Base-by-base conservation (phyloP, 306 rosid genomes). In the Castanospermum australe region DNA sequence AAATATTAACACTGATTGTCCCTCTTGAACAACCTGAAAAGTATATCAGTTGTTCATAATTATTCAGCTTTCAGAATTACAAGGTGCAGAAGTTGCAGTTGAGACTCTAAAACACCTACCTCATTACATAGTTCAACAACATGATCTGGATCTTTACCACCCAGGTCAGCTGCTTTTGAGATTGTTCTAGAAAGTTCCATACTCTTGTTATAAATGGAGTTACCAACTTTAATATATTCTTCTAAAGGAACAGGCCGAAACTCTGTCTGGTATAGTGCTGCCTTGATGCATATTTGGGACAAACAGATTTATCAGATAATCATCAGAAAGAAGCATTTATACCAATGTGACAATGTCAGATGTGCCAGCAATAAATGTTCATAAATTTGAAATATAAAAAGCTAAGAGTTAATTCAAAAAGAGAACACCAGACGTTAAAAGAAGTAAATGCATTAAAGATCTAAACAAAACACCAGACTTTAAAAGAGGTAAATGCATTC, bases 141-240 rank as follows among this genome's bases (percentile, higher is more conserved):
- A 85, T 95, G 99, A 82, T 95, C 99, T 56, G 99, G 99, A 92
- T 92, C 99, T 84, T 85, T 95, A 77, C 99, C 97, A 64, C 90
- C 91, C 85, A 95, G 92, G 78, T 91, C 89, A 79, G 93, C 86
- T 33, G 85, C 84, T 85, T 86, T 92, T 45, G 89, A 84, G 70
- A 95, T 85, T 78, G 92, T 95, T 85, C 95, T 82, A 55, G 83
- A 84, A 78, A 92, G 86, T 47, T 89, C 98, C 99, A 95, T 81
- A 52, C 79, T 87, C 82, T 88, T 95, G 91, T 86, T 84, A 77
- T 95, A 95, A 64, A 92, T 88, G 60, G 86, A 87, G 81, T 86
- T 91, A 24, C 96, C 97, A 80, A 91, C 98, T 89, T 95, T 95
- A 54, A 95, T 86, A 82, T 89, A 91, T 86, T 95, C 99, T 90